phyloP scores from a whole-genome alignment of 495 filamentous ascomycete genomes.

The Xylaria nigripes region DNA sequence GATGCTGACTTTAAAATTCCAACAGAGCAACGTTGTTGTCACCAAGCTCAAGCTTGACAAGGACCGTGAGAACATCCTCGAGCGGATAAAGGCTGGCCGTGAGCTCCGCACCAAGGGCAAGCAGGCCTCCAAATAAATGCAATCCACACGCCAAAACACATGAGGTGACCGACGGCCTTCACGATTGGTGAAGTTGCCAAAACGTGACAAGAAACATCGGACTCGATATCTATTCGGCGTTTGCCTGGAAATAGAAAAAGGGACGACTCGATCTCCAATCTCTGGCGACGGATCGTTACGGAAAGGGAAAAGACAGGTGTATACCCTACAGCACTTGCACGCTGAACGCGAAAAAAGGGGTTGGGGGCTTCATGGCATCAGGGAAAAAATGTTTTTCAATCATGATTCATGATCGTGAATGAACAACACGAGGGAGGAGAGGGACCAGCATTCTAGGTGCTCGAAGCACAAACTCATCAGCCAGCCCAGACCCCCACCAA shows the following conservation, averaged over 20 bases:
- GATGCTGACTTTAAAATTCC: neutral
- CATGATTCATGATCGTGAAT: neutral
- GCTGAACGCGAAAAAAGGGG: neutral
- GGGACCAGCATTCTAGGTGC: slow-evolving; percentile 21
- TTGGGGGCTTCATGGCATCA: neutral
- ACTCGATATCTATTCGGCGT: slow-evolving; percentile 3
- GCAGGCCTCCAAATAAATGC: slow-evolving; percentile 31
- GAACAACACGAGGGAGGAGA: neutral
- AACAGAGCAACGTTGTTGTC: slow-evolving; percentile 71
- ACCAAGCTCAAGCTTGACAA: slow-evolving; percentile 98
- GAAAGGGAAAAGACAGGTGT: neutral
- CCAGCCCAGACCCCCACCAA: slow-evolving; percentile 4
- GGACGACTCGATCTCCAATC: neutral
- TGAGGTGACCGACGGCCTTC: slow-evolving; percentile 12
- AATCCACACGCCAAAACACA: neutral
- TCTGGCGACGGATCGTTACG: neutral
- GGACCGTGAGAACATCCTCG: slow-evolving; percentile 91
- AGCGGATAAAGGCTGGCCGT: slow-evolving; percentile 70
- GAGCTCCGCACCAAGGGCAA: slow-evolving; percentile 55
- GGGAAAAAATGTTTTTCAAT: neutral
- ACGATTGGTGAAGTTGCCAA: neutral
- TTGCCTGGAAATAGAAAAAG: neutral
- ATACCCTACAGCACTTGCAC: neutral
- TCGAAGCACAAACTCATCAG: slow-evolving; percentile 10
- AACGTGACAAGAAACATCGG: neutral